Base-by-base conservation (phyloP, 1,284 basidiomycete species). In the Singerocomus inundabilis region DNA sequence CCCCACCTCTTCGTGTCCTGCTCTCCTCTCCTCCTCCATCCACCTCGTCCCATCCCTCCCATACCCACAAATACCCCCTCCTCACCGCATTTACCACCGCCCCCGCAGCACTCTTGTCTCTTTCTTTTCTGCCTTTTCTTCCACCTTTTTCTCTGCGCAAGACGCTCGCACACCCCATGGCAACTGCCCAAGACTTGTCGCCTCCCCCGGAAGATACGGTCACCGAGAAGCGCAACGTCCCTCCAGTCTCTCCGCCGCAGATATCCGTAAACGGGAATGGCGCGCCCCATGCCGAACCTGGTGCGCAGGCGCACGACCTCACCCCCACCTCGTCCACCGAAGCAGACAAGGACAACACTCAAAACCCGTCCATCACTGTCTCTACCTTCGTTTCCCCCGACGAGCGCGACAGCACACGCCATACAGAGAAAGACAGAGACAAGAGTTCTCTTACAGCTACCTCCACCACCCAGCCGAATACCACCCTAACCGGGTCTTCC, bases 361-460 rank as follows among this genome's bases (percentile, higher is more conserved):
- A 57, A 46, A 68, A 67, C 32, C 64, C 63, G 41, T 70, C 66
- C 57, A 58, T 57, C 59, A 58, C 59, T 46, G 58, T 56, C 52
- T 57, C 60, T 35, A 69, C 63, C 37, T 69, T 65, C 41, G 66
- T 64, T 49, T 63, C 59, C 31, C 67, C 68, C 51, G 67, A 64
- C 52, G 64, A 66, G 61, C 58, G 61, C 59, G 58, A 71, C 60
- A 58, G 64, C 54, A 49, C 58, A 36, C 63, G 63, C 58, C 55
- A 66, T 54, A 46, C 57, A 57, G 57, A 74, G 44, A 76, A 72
- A 50, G 75, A 76, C 58, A 73, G 72, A 60, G 68, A 70, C 58
- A 71, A 70, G 55, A 72, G 67, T 49, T 79, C 77, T 11, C 66
- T 76, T 18, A 64, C 62, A 57, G 68, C 58, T 67, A 73, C 69